phyloP scores from a whole-genome alignment of 73 alveolate species.

The Urostyla sp. region DNA sequence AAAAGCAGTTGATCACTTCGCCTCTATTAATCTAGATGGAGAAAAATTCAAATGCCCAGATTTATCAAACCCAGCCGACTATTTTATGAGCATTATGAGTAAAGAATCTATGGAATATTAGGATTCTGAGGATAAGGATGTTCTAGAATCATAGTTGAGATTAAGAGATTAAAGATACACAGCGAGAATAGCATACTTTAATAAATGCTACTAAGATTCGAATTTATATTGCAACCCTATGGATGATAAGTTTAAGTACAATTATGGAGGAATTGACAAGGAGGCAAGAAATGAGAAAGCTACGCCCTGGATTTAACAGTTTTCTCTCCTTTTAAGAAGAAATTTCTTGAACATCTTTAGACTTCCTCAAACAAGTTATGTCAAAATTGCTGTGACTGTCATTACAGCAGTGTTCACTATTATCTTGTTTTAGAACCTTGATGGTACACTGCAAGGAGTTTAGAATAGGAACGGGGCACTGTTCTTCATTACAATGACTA shows the following conservation, averaged over 20 bases:
- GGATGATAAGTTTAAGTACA: slow-evolving; percentile 23
- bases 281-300: not conserved
- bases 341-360: slow-evolving; percentile 40
- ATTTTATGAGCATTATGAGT: slow-evolving; percentile 69
- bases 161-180: no score
- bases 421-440: slow-evolving; percentile 44
- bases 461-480: slow-evolving; percentile 81
- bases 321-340: slow-evolving; percentile 16
- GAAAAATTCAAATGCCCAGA: slow-evolving; percentile 82
- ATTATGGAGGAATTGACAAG: slow-evolving; percentile 12
- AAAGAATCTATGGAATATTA: slow-evolving; percentile 37
- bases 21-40: slow-evolving; percentile 37
- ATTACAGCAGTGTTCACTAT: slow-evolving; percentile 49
- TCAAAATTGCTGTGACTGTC: slow-evolving; percentile 30
- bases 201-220: slow-evolving; percentile 18
- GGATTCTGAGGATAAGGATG: slow-evolving; percentile 21
- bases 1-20: slow-evolving; percentile 73
- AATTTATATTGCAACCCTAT: no score
- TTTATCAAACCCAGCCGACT: slow-evolving; percentile 86
- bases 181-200: slow-evolving; percentile 32
- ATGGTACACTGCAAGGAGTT: slow-evolving; percentile 41
- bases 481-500: slow-evolving; percentile 66
- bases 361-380: slow-evolving; percentile 35
- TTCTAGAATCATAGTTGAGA: not conserved
- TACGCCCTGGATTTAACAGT: slow-evolving; percentile 11